Evolutionary conservation across 179 eudicot genomes (phyloP), one percentile per base, ranked within the genome.

Genomic region (Corrigiola litoralis): DNA sequence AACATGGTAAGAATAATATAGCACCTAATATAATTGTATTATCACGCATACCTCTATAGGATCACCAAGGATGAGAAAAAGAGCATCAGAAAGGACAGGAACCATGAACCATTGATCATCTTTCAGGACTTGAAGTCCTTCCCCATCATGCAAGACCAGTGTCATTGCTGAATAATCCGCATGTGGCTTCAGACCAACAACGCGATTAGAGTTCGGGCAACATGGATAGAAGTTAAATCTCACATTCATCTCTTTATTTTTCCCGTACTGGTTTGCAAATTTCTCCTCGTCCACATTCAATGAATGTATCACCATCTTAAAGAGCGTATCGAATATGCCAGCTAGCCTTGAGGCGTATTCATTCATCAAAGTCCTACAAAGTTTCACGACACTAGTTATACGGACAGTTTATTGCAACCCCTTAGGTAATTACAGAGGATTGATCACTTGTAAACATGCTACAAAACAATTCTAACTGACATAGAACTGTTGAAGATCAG

Each of bases 41-140:
- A 9, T 5, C 11, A 10, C 0, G 13, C 33, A 34, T 70, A 84
- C 95, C 92, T 90, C 92, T 29, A 60, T 17, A 48, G 83, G 80
- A 66, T 90, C 95, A 4, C 95, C 97, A 16, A 80, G 81, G 52
- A 72, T 80, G 33, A 90, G 53, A 13, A 86, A 68, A 16, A 86
- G 65, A 47, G 92, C 88, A 65, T 80, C 55, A 31, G 85, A 87
- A 69, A 79, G 17, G 20, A 79, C 66, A 4, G 88, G 95, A 41
- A 86, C 87, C 57, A 67, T 24, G 63, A 70, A 80, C 95, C 95
- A 90, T 46, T 80, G 61, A 17, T 65, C 84, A 59, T 88, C 86
- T 71, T 75, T 83, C 51, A 76, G 57, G 63, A 82, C 21, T 73
- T 88, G 81, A 55, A 90, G 92, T 58, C 92, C 92, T 78, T 77